Percentiles rank a stretch among this genome's conserved stretches.
Evolutionary conservation across 2,329 filamentous ascomycete species (phyloP).

Genomic region (Aspergillus arachidicola): DNA sequence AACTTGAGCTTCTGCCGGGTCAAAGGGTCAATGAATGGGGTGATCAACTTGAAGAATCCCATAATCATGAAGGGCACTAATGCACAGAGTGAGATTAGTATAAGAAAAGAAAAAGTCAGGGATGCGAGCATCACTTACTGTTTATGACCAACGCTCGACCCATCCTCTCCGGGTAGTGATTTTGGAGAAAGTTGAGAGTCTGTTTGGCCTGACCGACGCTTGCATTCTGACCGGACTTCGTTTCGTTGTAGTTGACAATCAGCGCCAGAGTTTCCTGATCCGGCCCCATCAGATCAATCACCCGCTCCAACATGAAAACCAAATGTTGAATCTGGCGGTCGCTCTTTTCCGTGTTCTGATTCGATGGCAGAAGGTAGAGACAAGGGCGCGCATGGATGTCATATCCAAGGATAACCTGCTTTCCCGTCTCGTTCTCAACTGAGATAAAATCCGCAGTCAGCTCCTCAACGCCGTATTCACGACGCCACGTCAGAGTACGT

Average conservation of each 20-base stretch:
- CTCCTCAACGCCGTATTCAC: constrained; percentile 81
- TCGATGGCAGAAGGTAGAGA: constrained; percentile 83
- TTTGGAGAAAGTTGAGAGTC: constrained; percentile 88
- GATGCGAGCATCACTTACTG: constrained; percentile 54
- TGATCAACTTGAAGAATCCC: constrained; percentile 95
- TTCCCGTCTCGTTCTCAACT: constrained; percentile 93
- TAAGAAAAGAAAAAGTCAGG: constrained; percentile 13
- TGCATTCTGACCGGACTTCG: constrained; percentile 74
- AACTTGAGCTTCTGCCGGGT: constrained; percentile 96
- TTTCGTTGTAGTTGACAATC: constrained; percentile 87
- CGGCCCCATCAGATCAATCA: constrained; percentile 82
- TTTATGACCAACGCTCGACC: constrained; percentile 89
- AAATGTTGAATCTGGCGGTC: constrained; percentile 90
- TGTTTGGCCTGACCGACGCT: constrained; percentile 75
- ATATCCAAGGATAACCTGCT: constrained; percentile 86
- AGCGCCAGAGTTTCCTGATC: constrained; percentile 85
- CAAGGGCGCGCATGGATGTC: constrained; percentile 85
- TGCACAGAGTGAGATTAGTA: constrained; percentile 1
- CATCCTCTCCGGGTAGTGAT: constrained; percentile 90
- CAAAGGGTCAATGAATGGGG: constrained; percentile 91
- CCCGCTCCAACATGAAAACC: constrained; percentile 92
- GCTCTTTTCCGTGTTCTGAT: constrained; percentile 87
- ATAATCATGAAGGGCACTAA: constrained; percentile 86
- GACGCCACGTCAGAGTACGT: constrained; percentile 81
- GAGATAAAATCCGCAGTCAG: constrained; percentile 82